Percentiles rank a stretch among this genome's conserved stretches.
Conservation (phyloP, 2,329 filamentous ascomycete genomes). For the Arthrinium puccinioides region DNA sequence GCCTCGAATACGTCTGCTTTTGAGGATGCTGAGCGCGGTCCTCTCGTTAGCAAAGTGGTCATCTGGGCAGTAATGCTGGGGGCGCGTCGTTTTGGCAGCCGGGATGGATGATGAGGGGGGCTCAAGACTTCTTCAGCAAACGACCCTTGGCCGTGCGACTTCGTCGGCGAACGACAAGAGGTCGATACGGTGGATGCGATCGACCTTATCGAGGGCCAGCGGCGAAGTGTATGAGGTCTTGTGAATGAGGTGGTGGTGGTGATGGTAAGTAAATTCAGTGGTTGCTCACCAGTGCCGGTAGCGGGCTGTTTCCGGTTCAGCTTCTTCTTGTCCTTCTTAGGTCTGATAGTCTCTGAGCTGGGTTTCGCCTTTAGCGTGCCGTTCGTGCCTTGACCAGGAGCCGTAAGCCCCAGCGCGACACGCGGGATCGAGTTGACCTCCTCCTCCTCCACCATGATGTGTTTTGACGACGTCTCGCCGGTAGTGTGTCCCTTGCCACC, state of each 20-base stretch:
- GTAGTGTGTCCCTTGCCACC: constrained; percentile 57
- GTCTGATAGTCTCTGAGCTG: constrained; percentile 92
- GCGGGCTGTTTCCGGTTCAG: constrained; percentile 66
- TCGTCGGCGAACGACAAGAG: constrained; percentile 26
- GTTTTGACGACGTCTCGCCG: constrained; percentile 68
- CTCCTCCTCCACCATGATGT: constrained; percentile 97
- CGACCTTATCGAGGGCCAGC: constrained; percentile 32
- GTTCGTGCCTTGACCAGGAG: constrained; percentile 55
- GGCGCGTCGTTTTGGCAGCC: constrained; percentile 13
- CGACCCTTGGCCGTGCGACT: constrained; percentile 25
- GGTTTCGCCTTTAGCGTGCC: constrained; percentile 78
- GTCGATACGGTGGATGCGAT: constrained; percentile 18
- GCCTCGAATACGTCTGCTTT: constrained; percentile 98
- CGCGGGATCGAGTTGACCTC: constrained; percentile 89
- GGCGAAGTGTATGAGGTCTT: constrained; percentile 24
- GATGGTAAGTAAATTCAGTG: constrained; percentile 16
- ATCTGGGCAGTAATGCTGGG: constrained; percentile 29
- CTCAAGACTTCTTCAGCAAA: constrained; percentile 19
- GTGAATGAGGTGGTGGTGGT: too few species aligned
- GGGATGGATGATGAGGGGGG: constrained; percentile 14
- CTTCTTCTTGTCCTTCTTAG: constrained; percentile 89
- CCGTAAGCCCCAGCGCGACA: constrained; percentile 60
- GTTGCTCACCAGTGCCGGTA: constrained; percentile 62
- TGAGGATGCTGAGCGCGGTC: constrained; percentile 60
- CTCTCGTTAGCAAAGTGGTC: constrained; percentile 37